Percentiles rank a stretch among this genome's conserved stretches.
Conservation (phyloP, 257 asterid species). For the Rhazya stricta region DNA sequence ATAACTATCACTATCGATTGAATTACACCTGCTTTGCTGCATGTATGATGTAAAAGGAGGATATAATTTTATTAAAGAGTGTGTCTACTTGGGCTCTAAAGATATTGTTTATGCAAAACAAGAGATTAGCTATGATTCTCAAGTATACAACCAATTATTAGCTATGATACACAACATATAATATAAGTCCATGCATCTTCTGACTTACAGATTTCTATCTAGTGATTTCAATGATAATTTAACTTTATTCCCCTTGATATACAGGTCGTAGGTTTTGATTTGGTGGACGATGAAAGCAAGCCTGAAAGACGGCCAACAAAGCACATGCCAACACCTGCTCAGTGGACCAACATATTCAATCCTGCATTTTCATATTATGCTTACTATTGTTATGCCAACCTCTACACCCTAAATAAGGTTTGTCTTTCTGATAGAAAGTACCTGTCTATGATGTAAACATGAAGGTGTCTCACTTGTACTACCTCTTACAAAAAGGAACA, state of each 20-base stretch:
- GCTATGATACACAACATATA: not conserved
- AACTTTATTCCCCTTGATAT: slow-evolving; percentile 14
- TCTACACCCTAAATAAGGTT: slow-evolving; percentile 92
- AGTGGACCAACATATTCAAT: slow-evolving; percentile 90
- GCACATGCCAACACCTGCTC: slow-evolving; percentile 96
- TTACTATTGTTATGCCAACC: slow-evolving; percentile 96
- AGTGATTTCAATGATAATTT: not conserved
- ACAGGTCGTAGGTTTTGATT: slow-evolving; percentile 98
- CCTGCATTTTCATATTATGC: slow-evolving; percentile 94
- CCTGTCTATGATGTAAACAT: not conserved
- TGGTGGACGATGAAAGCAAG: slow-evolving; percentile 98
- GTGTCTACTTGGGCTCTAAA: not conserved
- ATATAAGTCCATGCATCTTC: not conserved
- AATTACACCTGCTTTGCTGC: not conserved
- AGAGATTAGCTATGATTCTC: not conserved
- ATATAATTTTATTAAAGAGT: not conserved
- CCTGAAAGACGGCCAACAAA: slow-evolving; percentile 98
- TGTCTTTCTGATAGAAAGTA: not conserved
- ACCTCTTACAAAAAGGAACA: not conserved
- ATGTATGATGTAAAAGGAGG: not conserved
- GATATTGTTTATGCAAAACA: not conserved
- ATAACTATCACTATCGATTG: not conserved
- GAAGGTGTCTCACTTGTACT: not conserved
- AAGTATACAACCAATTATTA: not conserved
- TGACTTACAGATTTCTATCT: not conserved